Conservation (phyloP, 106 monocot genomes). For the Dendrobium nobile region DNA sequence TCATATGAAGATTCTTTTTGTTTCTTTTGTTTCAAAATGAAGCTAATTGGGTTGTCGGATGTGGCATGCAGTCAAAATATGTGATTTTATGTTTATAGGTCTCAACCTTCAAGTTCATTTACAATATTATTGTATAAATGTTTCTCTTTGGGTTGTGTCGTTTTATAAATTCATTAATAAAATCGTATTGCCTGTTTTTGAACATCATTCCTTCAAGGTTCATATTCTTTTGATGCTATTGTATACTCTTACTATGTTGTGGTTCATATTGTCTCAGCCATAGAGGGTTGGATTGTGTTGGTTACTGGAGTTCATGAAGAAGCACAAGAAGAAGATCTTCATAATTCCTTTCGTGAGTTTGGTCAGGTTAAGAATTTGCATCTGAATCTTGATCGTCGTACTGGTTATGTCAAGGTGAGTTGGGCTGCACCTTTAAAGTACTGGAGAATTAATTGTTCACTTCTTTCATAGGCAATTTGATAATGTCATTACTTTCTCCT, state of each 20-base stretch:
- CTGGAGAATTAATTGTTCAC: background rate
- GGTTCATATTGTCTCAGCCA: slow-evolving; percentile 26
- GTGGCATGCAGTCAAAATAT: background rate
- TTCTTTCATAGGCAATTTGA: background rate
- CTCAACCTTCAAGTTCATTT: background rate
- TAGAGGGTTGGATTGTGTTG: slow-evolving; percentile 90
- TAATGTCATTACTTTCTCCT: background rate
- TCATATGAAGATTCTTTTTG: background rate
- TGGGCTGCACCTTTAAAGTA: background rate
- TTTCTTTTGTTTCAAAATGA: slow-evolving; percentile 3
- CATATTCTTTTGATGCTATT: background rate
- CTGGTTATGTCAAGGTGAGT: slow-evolving; percentile 94
- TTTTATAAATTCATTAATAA: background rate
- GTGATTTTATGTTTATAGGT: background rate
- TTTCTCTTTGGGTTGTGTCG: background rate
- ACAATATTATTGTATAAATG: background rate
- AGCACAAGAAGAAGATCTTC: slow-evolving; percentile 92
- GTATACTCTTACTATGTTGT: background rate
- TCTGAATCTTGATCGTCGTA: slow-evolving; percentile 91
- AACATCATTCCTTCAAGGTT: background rate
- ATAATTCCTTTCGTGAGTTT: slow-evolving; percentile 78
- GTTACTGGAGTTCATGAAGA: slow-evolving; percentile 98
- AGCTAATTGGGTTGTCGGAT: background rate
- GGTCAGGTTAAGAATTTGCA: slow-evolving; percentile 91
- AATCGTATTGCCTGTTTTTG: background rate